These are phyloP conservation scores for Chrysopogon serrulatus DNA, from an alignment of 176 grass and related monocot species.

Conservation along the genomic window DNA sequence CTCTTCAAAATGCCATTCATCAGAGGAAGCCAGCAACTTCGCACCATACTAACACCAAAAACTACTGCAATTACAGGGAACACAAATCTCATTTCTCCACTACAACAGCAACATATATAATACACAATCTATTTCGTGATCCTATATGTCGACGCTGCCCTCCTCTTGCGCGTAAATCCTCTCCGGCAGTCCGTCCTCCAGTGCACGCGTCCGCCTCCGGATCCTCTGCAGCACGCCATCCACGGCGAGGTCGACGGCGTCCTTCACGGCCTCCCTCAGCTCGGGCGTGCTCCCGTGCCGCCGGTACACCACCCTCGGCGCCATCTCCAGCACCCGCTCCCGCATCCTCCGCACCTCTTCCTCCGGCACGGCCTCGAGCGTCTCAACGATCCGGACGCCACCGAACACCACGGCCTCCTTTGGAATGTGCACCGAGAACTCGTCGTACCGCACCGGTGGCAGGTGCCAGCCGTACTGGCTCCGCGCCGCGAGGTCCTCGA, in stretches of 20 bases:
- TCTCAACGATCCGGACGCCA: constrained; percentile 12
- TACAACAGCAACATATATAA: background rate
- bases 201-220: constrained; percentile 30
- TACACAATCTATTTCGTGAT: background rate
- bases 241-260: constrained; percentile 64
- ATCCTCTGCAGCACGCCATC: constrained; percentile 68
- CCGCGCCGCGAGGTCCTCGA: constrained; percentile 57
- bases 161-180: constrained; percentile 54
- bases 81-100: background rate
- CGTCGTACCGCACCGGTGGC: constrained; percentile 33
- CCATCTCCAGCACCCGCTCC: constrained; percentile 41
- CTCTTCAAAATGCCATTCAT: background rate
- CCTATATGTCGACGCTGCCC: constrained; percentile 26
- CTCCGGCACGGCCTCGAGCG: constrained; percentile 42
- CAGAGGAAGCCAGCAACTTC: too few relatives aligned
- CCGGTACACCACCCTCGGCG: constrained; percentile 52
- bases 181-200: constrained; percentile 41
- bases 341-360: constrained; percentile 54
- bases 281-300: constrained; percentile 46
- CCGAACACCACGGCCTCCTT: constrained; percentile 66
- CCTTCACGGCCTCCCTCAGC: constrained; percentile 30
- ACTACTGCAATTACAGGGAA: background rate
- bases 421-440: constrained; percentile 60
- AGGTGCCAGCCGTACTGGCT: constrained; percentile 74
- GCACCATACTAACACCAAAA: background rate